Conservation (phyloP, 805 yeast species). For the Scheffersomyces lignosus region DNA sequence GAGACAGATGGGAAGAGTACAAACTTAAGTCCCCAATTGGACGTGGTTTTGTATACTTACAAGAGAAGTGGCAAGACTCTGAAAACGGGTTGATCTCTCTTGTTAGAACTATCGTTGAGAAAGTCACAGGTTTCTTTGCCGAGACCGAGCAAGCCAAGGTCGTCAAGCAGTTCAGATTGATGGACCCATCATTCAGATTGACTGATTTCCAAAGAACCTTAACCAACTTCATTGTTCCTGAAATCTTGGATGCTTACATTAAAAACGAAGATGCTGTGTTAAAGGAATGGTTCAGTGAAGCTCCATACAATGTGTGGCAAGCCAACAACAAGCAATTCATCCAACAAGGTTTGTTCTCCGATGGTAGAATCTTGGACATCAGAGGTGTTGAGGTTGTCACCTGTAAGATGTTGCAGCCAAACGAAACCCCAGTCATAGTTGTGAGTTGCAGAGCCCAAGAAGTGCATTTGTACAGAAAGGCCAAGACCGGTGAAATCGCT, state of each 20-base stretch:
- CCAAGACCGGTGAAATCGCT: slow-evolving; percentile 89
- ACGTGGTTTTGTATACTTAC: slow-evolving; percentile 57
- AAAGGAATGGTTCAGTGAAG: slow-evolving; percentile 93
- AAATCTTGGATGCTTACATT: slow-evolving; percentile 90
- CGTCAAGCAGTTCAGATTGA: slow-evolving; percentile 75
- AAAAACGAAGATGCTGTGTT: slow-evolving; percentile 83
- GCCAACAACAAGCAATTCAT: slow-evolving; percentile 90
- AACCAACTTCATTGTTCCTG: slow-evolving; percentile 93
- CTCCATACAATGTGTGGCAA: slow-evolving; percentile 91
- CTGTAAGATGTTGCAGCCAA: slow-evolving; percentile 85
- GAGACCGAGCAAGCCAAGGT: slow-evolving; percentile 97
- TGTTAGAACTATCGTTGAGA: slow-evolving; percentile 75
- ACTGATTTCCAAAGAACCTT: slow-evolving; percentile 79
- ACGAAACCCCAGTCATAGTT: slow-evolving; percentile 88
- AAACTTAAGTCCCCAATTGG: slow-evolving; percentile 71
- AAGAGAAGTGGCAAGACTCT: slow-evolving; percentile 84
- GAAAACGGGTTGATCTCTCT: slow-evolving; percentile 87
- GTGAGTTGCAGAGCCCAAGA: slow-evolving; percentile 97
- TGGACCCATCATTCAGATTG: slow-evolving; percentile 85
- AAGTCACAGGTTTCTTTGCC: slow-evolving; percentile 84
- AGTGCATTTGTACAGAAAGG: slow-evolving; percentile 81
- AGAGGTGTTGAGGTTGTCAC: slow-evolving; percentile 92
- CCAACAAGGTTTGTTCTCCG: slow-evolving; percentile 89
- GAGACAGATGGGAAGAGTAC: slow-evolving; percentile 65
- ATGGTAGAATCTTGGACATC: slow-evolving; percentile 87